Conservation (phyloP, 2,329 filamentous ascomycete genomes). For the Decorospora gaudefroyi region DNA sequence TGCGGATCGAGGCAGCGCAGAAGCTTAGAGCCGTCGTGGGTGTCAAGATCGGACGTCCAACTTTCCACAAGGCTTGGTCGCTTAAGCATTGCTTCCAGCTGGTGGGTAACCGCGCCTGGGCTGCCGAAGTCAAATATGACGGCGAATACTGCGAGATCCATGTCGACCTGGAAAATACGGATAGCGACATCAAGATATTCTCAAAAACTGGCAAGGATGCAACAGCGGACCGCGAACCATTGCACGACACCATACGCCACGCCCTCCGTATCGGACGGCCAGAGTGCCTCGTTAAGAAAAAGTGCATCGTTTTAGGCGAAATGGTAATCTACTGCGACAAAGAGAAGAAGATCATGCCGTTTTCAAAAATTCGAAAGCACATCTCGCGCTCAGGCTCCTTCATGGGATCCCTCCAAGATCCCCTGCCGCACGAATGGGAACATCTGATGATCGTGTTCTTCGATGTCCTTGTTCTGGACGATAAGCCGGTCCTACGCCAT, state of each 20-base stretch:
- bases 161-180: slow-evolving; percentile 65
- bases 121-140: slow-evolving; percentile 80
- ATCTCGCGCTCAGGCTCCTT: slow-evolving; percentile 72
- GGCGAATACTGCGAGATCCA: slow-evolving; percentile 89
- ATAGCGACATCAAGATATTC: slow-evolving; percentile 73
- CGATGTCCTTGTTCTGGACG: slow-evolving; percentile 62
- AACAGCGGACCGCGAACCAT: slow-evolving; percentile 66
- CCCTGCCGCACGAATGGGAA: slow-evolving; percentile 60
- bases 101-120: slow-evolving; percentile 64
- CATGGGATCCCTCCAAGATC: slow-evolving; percentile 70
- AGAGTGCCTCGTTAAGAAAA: slow-evolving; percentile 62
- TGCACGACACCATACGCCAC: slow-evolving; percentile 67
- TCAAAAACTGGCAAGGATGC: slow-evolving; percentile 93
- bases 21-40: slow-evolving; percentile 49
- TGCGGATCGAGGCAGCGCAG: slow-evolving; percentile 48
- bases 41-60: slow-evolving; percentile 53
- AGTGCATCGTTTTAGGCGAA: slow-evolving; percentile 83
- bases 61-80: slow-evolving; percentile 53
- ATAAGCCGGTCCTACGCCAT: slow-evolving; percentile 57
- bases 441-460: slow-evolving; percentile 66
- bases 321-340: slow-evolving; percentile 75
- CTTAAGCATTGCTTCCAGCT: slow-evolving; percentile 76
- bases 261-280: slow-evolving; percentile 65
- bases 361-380: slow-evolving; percentile 82
- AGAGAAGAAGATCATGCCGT: slow-evolving; percentile 68